Percentiles rank a stretch among this genome's conserved stretches.
Evolutionary conservation across 768 basidiomycete species (phyloP).

Genomic region (Psilocybe subaeruginosa): DNA sequence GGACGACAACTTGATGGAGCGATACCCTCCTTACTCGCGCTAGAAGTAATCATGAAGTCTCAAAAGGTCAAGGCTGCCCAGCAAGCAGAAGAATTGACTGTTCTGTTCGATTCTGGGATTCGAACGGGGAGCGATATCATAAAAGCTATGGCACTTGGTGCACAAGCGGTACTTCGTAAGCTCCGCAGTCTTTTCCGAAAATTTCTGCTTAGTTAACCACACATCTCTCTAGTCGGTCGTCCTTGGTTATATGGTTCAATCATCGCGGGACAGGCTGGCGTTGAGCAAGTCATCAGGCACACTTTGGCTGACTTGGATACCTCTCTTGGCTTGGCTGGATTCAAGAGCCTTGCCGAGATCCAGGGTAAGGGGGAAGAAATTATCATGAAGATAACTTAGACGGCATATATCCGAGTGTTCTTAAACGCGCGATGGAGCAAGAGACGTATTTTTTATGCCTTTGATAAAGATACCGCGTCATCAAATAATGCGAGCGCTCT

Average conservation of each 20-base stretch:
- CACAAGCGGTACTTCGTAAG: slow-evolving; percentile 78
- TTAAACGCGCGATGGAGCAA: not conserved
- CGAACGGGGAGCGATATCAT: slow-evolving; percentile 83
- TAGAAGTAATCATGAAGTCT: slow-evolving; percentile 70
- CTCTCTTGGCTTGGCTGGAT: slow-evolving; percentile 66
- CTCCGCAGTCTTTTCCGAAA: slow-evolving; percentile 11
- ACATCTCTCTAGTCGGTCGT: slow-evolving; percentile 56
- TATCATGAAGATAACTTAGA: slow-evolving; percentile 28
- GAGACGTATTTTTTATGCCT: no score
- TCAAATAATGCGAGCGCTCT: no score
- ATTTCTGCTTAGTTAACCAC: not conserved
- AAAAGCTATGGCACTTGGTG: slow-evolving; percentile 85
- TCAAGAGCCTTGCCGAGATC: slow-evolving; percentile 59
- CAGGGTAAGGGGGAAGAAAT: slow-evolving; percentile 60
- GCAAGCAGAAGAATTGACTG: slow-evolving; percentile 58
- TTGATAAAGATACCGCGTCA: no score
- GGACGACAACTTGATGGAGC: slow-evolving; percentile 82
- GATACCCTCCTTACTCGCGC: slow-evolving; percentile 71
- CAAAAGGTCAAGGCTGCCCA: slow-evolving; percentile 60
- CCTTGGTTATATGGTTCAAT: slow-evolving; percentile 76
- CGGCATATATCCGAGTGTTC: no score
- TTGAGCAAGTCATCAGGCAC: slow-evolving; percentile 72
- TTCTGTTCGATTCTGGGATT: slow-evolving; percentile 83
- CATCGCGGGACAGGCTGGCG: slow-evolving; percentile 70
- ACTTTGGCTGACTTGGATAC: slow-evolving; percentile 71